phyloP scores from a whole-genome alignment of 2,329 filamentous ascomycete genomes.

The Parastagonospora avenae region DNA sequence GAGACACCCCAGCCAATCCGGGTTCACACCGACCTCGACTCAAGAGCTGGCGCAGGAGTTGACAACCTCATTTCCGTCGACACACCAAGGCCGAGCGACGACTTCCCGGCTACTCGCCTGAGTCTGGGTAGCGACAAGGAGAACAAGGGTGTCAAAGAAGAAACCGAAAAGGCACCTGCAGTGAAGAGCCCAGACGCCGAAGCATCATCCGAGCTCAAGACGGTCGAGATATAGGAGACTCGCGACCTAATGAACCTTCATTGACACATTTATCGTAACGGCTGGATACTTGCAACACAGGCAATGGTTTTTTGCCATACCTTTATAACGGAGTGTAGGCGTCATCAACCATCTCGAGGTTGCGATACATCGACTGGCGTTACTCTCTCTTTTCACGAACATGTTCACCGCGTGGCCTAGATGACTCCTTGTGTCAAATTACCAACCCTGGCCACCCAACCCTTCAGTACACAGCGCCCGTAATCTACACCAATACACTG shows the following conservation, averaged over 20 bases:
- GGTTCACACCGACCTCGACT: conserved; percentile 43
- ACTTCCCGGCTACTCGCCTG: conserved; percentile 31
- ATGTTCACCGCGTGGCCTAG: conserved; percentile 9
- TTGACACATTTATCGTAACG: conserved; percentile 28
- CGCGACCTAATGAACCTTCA: conserved; percentile 1
- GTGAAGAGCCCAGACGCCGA: conserved; percentile 38
- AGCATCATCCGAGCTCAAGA: conserved; percentile 51
- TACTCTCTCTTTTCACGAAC: conserved; percentile 3
- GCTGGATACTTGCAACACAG: conserved; percentile 36
- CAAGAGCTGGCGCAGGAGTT: conserved; percentile 27
- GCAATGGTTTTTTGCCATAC: conserved; percentile 7
- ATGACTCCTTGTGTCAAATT: conserved; percentile 12
- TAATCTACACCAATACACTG: conserved; percentile 8
- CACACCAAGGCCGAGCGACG: conserved; percentile 48
- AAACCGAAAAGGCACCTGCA: conserved; percentile 24
- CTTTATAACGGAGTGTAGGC: conserved; percentile 26
- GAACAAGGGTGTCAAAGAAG: conserved; percentile 36
- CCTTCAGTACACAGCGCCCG: conserved; percentile 3
- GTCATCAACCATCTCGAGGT: conserved; percentile 20
- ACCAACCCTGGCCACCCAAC: conserved; percentile 1
- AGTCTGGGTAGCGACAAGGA: conserved; percentile 48
- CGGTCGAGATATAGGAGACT: conserved; percentile 52
- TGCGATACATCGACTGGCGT: conserved; percentile 19
- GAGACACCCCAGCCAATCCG: conserved; percentile 56
- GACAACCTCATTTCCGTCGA: conserved; percentile 53